A percentile compares a stretch with the other conserved stretches of the same genome.
Evolutionary conservation across 495 filamentous ascomycete genomes (phyloP).

Genomic region (Neurospora sublineolata): DNA sequence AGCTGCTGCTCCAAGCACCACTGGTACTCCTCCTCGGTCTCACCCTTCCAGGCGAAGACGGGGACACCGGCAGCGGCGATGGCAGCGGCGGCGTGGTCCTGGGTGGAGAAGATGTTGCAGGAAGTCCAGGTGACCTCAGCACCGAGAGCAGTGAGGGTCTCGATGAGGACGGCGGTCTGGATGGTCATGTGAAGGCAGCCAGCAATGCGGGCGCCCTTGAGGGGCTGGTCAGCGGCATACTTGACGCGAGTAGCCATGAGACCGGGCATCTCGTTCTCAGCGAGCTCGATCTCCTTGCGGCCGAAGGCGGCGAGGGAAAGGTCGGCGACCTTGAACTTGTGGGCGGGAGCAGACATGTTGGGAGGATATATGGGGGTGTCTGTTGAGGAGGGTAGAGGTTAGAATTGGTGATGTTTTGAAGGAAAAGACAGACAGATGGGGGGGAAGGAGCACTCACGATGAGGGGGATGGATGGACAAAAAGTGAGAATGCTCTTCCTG

Average conservation of each 20-base stretch:
- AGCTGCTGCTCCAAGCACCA: conserved; percentile 99
- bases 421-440: neutral
- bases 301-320: conserved; percentile 96
- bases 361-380: conserved; percentile 1
- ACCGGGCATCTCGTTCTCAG: conserved; percentile 97
- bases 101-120: conserved; percentile 99
- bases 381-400: neutral
- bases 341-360: conserved; percentile 65
- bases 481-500: neutral
- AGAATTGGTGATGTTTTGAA: neutral
- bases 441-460: neutral
- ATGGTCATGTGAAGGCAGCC: conserved; percentile 99
- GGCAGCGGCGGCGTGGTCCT: conserved; percentile 95
- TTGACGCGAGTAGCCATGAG: conserved; percentile 89
- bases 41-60: conserved; percentile 99
- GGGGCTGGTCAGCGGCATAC: conserved; percentile 86
- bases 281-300: conserved; percentile 96
- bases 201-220: conserved; percentile 80
- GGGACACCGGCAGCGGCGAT: conserved; percentile 90
- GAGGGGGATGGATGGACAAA: neutral
- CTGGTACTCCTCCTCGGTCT: conserved; percentile 99
- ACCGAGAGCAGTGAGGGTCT: conserved; percentile 86
- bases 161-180: conserved; percentile 97
- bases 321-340: conserved; percentile 96
- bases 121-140: conserved; percentile 96